Evolutionary conservation across 257 asterid species (phyloP).

Genomic region (Fraxinus excelsior): DNA sequence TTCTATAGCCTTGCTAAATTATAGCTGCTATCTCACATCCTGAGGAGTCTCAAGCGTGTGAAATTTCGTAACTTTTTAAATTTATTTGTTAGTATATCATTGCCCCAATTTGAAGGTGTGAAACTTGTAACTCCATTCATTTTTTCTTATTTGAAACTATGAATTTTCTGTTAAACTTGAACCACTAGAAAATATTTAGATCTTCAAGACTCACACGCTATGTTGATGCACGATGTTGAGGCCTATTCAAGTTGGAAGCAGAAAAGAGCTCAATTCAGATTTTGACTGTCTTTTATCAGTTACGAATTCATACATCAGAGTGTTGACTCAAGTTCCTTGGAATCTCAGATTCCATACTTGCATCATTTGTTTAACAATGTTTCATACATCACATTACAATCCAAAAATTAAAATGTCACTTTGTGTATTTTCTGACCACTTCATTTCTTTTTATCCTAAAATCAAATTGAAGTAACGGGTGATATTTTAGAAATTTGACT

Average conservation of each 20-base stretch:
- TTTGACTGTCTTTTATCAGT: neutral
- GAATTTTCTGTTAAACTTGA: conserved; percentile 12
- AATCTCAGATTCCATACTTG: conserved; percentile 2
- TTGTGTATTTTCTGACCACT: conserved; percentile 13
- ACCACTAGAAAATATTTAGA: neutral
- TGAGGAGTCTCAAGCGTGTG: neutral
- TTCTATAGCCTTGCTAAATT: neutral
- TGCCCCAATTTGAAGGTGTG: conserved; percentile 4
- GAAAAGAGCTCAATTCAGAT: neutral
- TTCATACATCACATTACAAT: neutral
- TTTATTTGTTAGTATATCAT: neutral
- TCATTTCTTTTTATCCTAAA: neutral
- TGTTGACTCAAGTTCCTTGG: conserved; percentile 8
- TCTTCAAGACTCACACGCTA: neutral
- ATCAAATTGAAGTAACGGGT: conserved; percentile 22
- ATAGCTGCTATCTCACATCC: neutral
- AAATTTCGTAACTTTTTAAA: neutral
- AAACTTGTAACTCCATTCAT: neutral
- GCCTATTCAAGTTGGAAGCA: conserved; percentile 8
- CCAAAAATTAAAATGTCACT: neutral
- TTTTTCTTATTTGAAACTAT: neutral
- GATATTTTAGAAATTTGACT: conserved; percentile 27
- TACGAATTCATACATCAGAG: neutral
- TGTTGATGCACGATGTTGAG: neutral
- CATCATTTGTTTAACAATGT: neutral